phyloP scores from a whole-genome alignment of 139 green algal genomes.

The Eudorina sp. region DNA sequence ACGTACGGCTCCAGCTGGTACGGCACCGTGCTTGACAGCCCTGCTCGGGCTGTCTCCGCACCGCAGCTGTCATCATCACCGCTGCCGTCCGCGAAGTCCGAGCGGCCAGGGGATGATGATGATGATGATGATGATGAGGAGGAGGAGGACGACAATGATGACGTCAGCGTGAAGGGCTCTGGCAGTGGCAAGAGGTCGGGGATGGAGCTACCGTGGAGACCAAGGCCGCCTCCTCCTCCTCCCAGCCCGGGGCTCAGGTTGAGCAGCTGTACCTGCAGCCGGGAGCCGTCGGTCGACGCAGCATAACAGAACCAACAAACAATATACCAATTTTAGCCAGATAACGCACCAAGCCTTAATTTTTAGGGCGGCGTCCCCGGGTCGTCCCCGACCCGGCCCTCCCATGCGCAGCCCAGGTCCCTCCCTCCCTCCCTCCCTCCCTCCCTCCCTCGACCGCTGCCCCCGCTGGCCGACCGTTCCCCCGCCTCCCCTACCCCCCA shows the following conservation, averaged over 20 bases:
- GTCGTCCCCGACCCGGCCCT: too few species aligned
- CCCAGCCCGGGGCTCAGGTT: background rate
- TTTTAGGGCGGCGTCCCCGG: too few species aligned
- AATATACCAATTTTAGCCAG: too few species aligned
- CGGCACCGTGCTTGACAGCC: background rate
- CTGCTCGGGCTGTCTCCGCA: background rate
- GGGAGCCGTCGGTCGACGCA: too few species aligned
- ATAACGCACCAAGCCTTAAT: too few species aligned
- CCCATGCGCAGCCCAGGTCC: too few species aligned
- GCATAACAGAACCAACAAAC: too few species aligned
- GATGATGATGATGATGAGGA: background rate
- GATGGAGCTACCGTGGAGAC: background rate
- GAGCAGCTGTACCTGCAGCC: background rate
- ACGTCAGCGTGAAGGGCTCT: constrained; percentile 11
- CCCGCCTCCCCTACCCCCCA: too few species aligned
- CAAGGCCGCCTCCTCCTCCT: too few species aligned
- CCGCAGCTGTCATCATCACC: background rate
- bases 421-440: too few species aligned
- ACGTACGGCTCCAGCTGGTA: constrained; percentile 50
- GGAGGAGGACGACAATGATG: background rate
- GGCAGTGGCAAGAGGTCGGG: constrained; percentile 13
- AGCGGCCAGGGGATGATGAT: background rate
- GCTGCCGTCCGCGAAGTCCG: background rate
- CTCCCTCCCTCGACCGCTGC: too few species aligned
- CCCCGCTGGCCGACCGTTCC: too few species aligned